Conservation (phyloP, 1,284 basidiomycete species). For the Trametes polyzona region DNA sequence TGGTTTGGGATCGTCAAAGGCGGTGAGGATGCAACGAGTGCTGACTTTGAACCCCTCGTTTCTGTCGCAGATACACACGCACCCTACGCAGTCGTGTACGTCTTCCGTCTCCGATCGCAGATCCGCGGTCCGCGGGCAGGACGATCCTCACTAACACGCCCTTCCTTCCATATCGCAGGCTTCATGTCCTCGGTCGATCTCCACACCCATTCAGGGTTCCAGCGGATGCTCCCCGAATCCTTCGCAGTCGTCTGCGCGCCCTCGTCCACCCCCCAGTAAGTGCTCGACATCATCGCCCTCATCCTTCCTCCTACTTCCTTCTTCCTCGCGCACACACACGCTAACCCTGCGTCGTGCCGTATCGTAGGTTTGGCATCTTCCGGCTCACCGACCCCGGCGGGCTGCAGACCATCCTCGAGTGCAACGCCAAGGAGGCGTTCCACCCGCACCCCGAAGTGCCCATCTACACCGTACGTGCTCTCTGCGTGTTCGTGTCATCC, state of each 20-base stretch:
- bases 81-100: slow-evolving; percentile 86
- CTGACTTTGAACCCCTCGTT: slow-evolving; percentile 3
- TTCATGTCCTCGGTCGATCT: slow-evolving; percentile 91
- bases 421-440: slow-evolving; percentile 74
- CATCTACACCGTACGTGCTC: slow-evolving; percentile 75
- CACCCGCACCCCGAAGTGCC: slow-evolving; percentile 83
- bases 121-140: not conserved
- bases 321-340: slow-evolving; percentile 5
- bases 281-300: too few relatives aligned
- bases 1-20: slow-evolving; percentile 4
- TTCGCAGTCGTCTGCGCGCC: slow-evolving; percentile 93
- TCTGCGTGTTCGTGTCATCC: not conserved
- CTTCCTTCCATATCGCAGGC: too few relatives aligned
- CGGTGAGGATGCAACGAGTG: not conserved
- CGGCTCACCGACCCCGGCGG: slow-evolving; percentile 86
- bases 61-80: slow-evolving; percentile 89
- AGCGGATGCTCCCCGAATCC: slow-evolving; percentile 86
- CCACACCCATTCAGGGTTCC: slow-evolving; percentile 88
- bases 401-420: slow-evolving; percentile 68
- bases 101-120: slow-evolving; percentile 33
- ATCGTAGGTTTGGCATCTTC: slow-evolving; percentile 79
- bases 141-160: slow-evolving; percentile 3
- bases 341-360: not conserved
- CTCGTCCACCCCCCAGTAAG: slow-evolving; percentile 73
- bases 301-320: not conserved